Evolutionary conservation across 805 yeast species (phyloP).

Genomic region (Metschnikowia gelsemii): DNA sequence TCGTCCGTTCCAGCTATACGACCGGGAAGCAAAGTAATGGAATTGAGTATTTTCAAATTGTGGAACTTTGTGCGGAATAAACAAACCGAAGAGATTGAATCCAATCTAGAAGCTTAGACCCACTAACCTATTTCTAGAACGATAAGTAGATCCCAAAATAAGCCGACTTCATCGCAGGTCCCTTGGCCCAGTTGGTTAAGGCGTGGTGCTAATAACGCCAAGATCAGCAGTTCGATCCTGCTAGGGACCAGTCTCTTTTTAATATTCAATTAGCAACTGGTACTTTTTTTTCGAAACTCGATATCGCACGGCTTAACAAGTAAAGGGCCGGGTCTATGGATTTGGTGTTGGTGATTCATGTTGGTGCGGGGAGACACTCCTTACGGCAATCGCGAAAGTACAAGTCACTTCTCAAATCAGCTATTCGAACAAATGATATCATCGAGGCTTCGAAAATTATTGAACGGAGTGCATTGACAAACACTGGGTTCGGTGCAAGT

Average conservation of each 20-base stretch:
- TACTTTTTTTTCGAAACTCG: neutral
- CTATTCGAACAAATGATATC: conserved; percentile 21
- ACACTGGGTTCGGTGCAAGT: conserved; percentile 51
- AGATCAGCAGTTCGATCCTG: conserved; percentile 57
- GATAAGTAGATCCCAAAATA: too few relatives aligned
- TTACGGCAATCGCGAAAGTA: conserved; percentile 17
- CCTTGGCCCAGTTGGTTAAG: conserved; percentile 56
- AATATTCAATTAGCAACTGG: neutral
- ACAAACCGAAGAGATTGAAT: too few relatives aligned
- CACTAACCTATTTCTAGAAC: too few relatives aligned
- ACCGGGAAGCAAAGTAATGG: too few relatives aligned
- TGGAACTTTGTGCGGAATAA: too few relatives aligned
- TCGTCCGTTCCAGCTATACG: too few relatives aligned
- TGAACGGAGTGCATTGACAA: conserved; percentile 44
- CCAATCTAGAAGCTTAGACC: too few relatives aligned
- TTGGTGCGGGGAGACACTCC: conserved; percentile 53
- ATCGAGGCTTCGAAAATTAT: conserved; percentile 22
- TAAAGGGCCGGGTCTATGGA: neutral
- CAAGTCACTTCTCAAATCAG: conserved; percentile 28
- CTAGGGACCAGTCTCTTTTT: conserved; percentile 58
- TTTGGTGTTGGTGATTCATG: conserved; percentile 34
- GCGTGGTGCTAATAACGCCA: conserved; percentile 49
- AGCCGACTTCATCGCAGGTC: conserved; percentile 28
- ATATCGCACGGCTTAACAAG: neutral
- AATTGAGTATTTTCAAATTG: too few relatives aligned